Conservation (phyloP, 768 basidiomycete species). For the Suillus subluteus region DNA sequence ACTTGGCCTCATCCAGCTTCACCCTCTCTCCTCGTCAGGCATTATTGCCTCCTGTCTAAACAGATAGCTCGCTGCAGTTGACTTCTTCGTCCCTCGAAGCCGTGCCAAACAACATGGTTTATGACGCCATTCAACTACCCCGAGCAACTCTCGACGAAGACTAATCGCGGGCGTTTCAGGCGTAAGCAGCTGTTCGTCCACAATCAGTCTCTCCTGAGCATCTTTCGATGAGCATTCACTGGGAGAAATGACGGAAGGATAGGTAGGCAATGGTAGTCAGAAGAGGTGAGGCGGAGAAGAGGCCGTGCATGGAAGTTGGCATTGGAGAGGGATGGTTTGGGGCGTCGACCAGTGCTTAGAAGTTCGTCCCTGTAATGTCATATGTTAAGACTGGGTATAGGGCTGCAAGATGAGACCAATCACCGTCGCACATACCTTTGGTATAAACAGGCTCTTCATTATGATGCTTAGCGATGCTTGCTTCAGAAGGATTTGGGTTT, state of each 20-base stretch:
- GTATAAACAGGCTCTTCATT: not conserved
- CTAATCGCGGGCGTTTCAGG: not conserved
- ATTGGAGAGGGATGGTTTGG: constrained; percentile 80
- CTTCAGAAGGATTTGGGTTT: not conserved
- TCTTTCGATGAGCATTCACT: too few species aligned
- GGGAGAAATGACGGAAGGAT: not conserved
- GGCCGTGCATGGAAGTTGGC: constrained; percentile 49
- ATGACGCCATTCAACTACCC: not conserved
- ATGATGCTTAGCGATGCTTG: not conserved
- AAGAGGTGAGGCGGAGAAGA: not conserved
- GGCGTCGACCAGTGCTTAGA: constrained; percentile 94
- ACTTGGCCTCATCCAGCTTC: not conserved
- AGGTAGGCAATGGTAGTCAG: not conserved
- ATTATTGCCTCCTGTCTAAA: not conserved
- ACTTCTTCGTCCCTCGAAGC: not conserved
- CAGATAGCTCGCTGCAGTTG: not conserved
- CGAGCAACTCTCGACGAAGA: not conserved
- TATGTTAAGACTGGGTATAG: not conserved
- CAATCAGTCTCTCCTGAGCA: not conserved
- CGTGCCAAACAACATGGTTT: not conserved
- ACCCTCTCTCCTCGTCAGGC: not conserved
- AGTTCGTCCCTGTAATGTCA: constrained; percentile 78
- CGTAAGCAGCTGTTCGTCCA: not conserved
- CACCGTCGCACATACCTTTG: not conserved
- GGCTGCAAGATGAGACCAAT: not conserved